Evolutionary conservation across 352 stramenopile genomes (phyloP), one percentile per base, ranked within the genome.

Genomic region (Blastocystis sp.): DNA sequence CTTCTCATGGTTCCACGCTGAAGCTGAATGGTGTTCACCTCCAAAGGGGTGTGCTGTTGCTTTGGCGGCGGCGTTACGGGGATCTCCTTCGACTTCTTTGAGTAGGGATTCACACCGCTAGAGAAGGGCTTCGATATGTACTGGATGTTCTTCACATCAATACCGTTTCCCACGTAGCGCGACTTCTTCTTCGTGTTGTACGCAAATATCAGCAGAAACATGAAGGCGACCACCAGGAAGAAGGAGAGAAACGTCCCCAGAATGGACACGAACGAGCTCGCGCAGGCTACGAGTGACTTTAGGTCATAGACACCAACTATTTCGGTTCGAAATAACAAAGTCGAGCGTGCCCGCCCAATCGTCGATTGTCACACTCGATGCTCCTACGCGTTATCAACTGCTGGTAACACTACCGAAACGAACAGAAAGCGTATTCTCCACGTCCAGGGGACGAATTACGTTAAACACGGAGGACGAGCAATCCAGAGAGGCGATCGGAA

Each of bases 111-210:
- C 39, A 80, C 62, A 26, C 39, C 33, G 16, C 41, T 45, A 21
- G 69, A 80, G 69, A 80, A 80, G 21, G 69, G 69, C n/a, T 80
- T 80, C 2, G 69, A 80, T 9, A 80, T 80, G 39, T 80, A 62
- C 10, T 61, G 45, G 45, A 80, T 80, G 55, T 80, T 39, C 26
- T 61, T 80, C 13, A 80, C 69, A 29, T 80, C 45, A 45, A 80
- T 80, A 3, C 69, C 69, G n/a, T 80, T 80, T 3, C 69, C 69
- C 21, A 80, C 50, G 39, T 37, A 80, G 19, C 3, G 3, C 2
- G 69, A 31, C 35, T 62, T 62, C 45, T 29, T 80, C 69, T 80
- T 80, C 35, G 55, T 80, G 0, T 41, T 61, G 55, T 80, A 80
- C 19, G 69, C 69, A 29, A 80, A 61, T 13, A 80, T n/a, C 39